A percentile compares a stretch with the other conserved stretches of the same genome.
Conservation (phyloP, 2,329 filamentous ascomycete species). For the Neonectria punicea region DNA sequence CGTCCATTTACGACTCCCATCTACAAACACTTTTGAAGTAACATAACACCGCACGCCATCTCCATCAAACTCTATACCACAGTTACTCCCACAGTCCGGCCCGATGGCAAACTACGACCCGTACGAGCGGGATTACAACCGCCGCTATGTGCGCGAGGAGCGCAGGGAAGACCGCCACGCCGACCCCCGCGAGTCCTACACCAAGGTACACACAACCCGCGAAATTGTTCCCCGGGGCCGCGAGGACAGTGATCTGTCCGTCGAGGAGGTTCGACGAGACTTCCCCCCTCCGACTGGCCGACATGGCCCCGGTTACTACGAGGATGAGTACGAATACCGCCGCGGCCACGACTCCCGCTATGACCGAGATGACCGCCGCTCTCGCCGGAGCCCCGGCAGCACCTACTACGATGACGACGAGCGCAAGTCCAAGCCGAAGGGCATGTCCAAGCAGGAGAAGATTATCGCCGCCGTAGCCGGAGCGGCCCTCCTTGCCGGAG, state of each 20-base stretch:
- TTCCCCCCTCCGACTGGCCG: conserved; percentile 77
- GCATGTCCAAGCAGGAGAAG: conserved; percentile 71
- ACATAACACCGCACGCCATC: not conserved
- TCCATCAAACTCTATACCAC: conserved; percentile 6
- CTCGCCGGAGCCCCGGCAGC: conserved; percentile 59
- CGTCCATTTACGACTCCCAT: not conserved
- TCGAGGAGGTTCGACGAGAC: conserved; percentile 87
- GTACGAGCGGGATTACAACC: conserved; percentile 63
- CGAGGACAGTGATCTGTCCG: conserved; percentile 77
- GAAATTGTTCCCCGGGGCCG: conserved; percentile 69
- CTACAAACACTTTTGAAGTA: not conserved
- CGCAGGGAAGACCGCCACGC: conserved; percentile 64
- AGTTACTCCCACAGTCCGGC: conserved; percentile 8
- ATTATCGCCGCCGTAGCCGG: conserved; percentile 74
- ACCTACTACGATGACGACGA: conserved; percentile 69
- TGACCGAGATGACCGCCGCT: conserved; percentile 56
- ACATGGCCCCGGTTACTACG: conserved; percentile 68
- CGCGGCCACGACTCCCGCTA: conserved; percentile 61
- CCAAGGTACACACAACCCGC: conserved; percentile 54
- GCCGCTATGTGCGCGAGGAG: conserved; percentile 65
- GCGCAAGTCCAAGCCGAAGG: conserved; percentile 56
- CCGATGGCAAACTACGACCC: conserved; percentile 62
- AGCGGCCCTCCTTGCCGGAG: conserved; percentile 71
- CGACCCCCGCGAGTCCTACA: conserved; percentile 62
- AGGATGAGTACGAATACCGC: conserved; percentile 61